Conservation (phyloP, 139 green algal genomes). For the Coelastrella sp. region DNA sequence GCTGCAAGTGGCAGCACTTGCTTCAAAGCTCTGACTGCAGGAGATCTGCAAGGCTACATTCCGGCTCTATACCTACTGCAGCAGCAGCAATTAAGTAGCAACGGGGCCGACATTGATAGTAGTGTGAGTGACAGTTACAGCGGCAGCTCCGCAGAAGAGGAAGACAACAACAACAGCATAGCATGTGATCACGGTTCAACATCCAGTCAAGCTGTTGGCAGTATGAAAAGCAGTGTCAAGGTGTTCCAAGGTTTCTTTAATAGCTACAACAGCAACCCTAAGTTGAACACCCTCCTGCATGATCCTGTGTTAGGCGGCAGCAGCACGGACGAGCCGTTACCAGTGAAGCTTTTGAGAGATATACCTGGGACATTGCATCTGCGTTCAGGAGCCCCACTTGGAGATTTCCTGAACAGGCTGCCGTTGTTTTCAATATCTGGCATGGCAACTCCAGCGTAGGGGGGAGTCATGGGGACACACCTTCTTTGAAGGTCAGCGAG, state of each 20-base stretch:
- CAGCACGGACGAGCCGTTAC: not conserved
- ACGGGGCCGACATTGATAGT: not conserved
- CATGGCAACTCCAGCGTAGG: not conserved
- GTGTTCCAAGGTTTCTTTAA: not conserved
- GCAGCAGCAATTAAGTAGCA: not conserved
- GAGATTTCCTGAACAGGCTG: not conserved
- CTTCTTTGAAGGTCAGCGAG: too few relatives aligned
- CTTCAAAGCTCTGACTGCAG: not conserved
- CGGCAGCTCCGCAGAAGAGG: not conserved
- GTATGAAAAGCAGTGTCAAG: not conserved
- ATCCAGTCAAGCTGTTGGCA: not conserved
- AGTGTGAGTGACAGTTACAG: not conserved
- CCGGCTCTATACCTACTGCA: slow-evolving; percentile 1
- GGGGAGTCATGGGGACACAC: too few relatives aligned
- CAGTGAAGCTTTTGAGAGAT: slow-evolving; percentile 4
- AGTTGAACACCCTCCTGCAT: not conserved
- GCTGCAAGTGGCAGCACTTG: not conserved
- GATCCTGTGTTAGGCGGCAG: not conserved
- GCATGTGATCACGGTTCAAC: not conserved
- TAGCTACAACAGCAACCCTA: not conserved
- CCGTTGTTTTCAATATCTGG: not conserved
- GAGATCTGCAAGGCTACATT: not conserved
- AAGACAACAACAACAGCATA: not conserved
- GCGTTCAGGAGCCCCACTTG: not conserved
- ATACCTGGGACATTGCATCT: not conserved